Evolutionary conservation across 2,329 filamentous ascomycete species (phyloP).

Genomic region (Colletotrichum liriopes): DNA sequence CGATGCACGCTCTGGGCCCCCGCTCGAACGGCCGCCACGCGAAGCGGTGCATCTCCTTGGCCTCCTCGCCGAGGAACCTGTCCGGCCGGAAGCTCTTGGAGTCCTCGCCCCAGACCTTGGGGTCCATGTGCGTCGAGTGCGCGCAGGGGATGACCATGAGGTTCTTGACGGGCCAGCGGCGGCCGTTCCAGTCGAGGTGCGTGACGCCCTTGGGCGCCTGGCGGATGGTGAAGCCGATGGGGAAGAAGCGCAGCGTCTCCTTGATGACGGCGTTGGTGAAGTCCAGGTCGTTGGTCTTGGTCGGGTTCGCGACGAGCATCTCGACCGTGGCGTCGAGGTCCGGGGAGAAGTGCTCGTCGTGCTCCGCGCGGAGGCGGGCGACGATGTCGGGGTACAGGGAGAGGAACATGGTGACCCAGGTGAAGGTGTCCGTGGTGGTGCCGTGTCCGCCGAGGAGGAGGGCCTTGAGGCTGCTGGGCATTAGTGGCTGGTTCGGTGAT

Average conservation of each 20-base stretch:
- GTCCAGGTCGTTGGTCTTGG: constrained; percentile 63
- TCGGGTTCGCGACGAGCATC: constrained; percentile 57
- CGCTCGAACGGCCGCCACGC: constrained; percentile 52
- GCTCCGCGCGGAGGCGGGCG: constrained; percentile 45
- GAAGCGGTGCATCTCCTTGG: constrained; percentile 39
- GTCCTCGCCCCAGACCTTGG: constrained; percentile 54
- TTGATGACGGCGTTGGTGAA: constrained; percentile 69
- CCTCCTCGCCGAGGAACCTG: constrained; percentile 53
- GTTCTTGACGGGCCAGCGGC: constrained; percentile 54
- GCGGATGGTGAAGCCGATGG: constrained; percentile 62
- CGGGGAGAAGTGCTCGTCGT: constrained; percentile 47
- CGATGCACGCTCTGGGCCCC: constrained; percentile 55
- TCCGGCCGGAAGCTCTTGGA: constrained; percentile 58
- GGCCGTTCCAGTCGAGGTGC: constrained; percentile 56
- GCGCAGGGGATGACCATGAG: constrained; percentile 46
- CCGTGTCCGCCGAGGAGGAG: constrained; percentile 49
- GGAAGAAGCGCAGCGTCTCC: constrained; percentile 67
- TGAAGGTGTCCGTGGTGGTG: constrained; percentile 47
- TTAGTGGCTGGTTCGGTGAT: neutral
- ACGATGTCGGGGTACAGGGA: constrained; percentile 45
- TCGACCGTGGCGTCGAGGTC: constrained; percentile 54
- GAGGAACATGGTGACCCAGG: constrained; percentile 44
- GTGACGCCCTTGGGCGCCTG: constrained; percentile 50
- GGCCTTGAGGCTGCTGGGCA: constrained; percentile 45
- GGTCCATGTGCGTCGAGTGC: constrained; percentile 50